phyloP scores from a whole-genome alignment of 176 grass and related monocot genomes.

The Zoysia pacifica region DNA sequence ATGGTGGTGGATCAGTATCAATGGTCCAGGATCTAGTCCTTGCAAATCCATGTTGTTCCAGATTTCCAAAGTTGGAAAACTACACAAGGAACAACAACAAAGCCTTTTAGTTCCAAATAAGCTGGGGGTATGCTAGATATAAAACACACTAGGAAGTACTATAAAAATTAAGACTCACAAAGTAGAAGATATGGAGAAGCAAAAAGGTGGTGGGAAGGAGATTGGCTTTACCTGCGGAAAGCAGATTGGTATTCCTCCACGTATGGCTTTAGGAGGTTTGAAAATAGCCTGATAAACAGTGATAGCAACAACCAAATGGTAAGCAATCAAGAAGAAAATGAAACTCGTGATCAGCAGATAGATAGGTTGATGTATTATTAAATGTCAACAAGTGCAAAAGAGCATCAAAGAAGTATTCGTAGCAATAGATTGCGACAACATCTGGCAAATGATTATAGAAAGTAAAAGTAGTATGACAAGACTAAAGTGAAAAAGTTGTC shows the following conservation, averaged over 20 bases:
- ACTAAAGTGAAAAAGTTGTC: conserved; percentile 6
- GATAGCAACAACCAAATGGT: conserved; percentile 33
- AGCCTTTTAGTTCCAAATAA: too few relatives aligned
- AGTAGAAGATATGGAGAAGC: conserved; percentile 37
- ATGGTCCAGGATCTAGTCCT: conserved; percentile 73
- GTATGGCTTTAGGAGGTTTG: conserved; percentile 82
- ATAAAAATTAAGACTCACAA: conserved; percentile 40
- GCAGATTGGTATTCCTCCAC: conserved; percentile 87
- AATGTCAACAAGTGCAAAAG: conserved; percentile 23
- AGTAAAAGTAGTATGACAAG: conserved; percentile 2
- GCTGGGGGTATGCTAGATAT: too few relatives aligned
- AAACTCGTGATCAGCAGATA: background rate
- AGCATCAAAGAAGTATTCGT: conserved; percentile 1
- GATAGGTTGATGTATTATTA: conserved; percentile 20
- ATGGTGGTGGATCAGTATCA: conserved; percentile 70
- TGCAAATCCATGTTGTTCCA: conserved; percentile 85
- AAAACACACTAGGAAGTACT: conserved; percentile 29
- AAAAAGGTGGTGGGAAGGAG: conserved; percentile 2
- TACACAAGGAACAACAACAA: conserved; percentile 36
- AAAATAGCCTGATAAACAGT: conserved; percentile 66
- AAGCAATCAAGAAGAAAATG: conserved; percentile 2
- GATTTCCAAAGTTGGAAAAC: conserved; percentile 79
- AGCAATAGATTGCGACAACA: conserved; percentile 4
- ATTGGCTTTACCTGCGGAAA: conserved; percentile 67
- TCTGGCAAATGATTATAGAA: background rate